Percentiles rank a stretch among this genome's conserved stretches.
These are phyloP conservation scores for Phtheirospermum japonicum DNA, from an alignment of 257 asterid species.

Conservation along the genomic window DNA sequence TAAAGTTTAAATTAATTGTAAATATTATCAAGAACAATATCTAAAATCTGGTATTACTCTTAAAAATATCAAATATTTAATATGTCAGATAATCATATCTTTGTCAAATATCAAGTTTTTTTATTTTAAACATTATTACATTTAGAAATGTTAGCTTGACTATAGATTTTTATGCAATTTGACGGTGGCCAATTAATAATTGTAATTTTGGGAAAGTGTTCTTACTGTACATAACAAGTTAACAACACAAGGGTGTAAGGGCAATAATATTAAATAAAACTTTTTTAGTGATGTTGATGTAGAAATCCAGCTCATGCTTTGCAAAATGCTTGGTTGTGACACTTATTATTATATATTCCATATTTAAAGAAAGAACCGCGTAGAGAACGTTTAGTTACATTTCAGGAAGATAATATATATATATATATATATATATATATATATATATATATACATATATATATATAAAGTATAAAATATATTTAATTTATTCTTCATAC, in stretches of 20 bases:
- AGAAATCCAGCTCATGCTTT: conserved; percentile 31
- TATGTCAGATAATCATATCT: too few relatives aligned
- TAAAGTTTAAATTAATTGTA: too few relatives aligned
- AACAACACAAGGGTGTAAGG: neutral
- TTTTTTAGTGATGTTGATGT: neutral
- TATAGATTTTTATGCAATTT: neutral
- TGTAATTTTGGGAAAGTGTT: neutral
- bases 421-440: too few relatives aligned
- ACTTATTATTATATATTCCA: neutral
- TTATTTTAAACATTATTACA: too few relatives aligned
- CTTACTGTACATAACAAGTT: neutral
- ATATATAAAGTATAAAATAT: neutral
- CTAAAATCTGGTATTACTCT: too few relatives aligned
- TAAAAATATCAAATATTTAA: too few relatives aligned
- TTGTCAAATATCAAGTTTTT: too few relatives aligned
- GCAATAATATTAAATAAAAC: neutral
- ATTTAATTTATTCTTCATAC: too few relatives aligned
- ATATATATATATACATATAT: too few relatives aligned
- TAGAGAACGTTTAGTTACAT: neutral
- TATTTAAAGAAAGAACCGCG: neutral
- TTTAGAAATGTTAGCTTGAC: too few relatives aligned
- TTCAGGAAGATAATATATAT: neutral
- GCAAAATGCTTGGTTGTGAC: conserved; percentile 16
- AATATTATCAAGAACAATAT: too few relatives aligned
- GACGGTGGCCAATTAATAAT: conserved; percentile 1